Evolutionary conservation across 495 filamentous ascomycete genomes (phyloP), one percentile per base, ranked within the genome.

Genomic region (Articulospora tetracladia): DNA sequence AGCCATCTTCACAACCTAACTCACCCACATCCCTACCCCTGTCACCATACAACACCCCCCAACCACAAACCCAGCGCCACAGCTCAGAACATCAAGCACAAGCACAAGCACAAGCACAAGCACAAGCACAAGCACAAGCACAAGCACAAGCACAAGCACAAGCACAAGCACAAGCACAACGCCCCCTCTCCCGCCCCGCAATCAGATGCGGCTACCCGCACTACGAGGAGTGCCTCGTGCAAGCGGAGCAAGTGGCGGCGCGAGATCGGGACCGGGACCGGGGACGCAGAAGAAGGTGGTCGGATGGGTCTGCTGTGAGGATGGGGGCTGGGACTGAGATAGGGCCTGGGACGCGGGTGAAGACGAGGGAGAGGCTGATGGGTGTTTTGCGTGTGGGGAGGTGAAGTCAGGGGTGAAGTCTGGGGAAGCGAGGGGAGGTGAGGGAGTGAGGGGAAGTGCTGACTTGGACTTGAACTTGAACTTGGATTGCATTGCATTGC

Each of bases 131-230:
- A 19, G n/a, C 44, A 6, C 44, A 48, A 8, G 19, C 8, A 6
- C n/a, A 48, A 23, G 8, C 7, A 48, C 22, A 48, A 6, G 19
- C 7, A 8, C 20, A 50, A 25, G 25, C 47, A 50, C 47, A 24
- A 6, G n/a, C 24, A 6, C 20, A 50, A 50, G n/a, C 47, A 24
- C 3, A 24, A 27, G 25, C 10, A 24, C 47, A 24, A 25, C 47
- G n/a, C n/a, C n/a, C n/a, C n/a, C n/a, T n/a, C 39, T 11, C 4
- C 10, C 39, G 17, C 7, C 20, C 22, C 19, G 22, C 7, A 20
- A 47, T 57, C 39, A 36, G 55, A 4, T 17, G 12, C 55, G 55
- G 55, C 22, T 57, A 57, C 41, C 55, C 55, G 11, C 28, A 57
- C 24, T 57, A 57, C 41, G 55, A 57, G 28, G 55, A 57, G 12